Conservation (phyloP, 2,329 filamentous ascomycete species). For the Aphanocladium album region DNA sequence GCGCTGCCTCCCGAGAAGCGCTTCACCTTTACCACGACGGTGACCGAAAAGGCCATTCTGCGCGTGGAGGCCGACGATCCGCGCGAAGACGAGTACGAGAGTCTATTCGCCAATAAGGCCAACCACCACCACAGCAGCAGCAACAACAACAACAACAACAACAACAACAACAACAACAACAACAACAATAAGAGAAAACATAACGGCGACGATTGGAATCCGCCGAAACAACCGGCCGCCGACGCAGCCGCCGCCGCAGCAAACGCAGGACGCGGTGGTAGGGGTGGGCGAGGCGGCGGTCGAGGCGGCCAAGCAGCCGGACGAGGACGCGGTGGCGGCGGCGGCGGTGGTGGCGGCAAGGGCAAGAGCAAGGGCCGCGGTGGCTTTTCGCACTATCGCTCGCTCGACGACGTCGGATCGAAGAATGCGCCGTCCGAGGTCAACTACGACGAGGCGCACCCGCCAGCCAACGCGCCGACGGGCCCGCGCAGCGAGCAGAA, state of each 20-base stretch:
- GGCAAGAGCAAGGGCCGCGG: slow-evolving; percentile 42
- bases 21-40: slow-evolving; percentile 73
- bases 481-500: slow-evolving; percentile 15
- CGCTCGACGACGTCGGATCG: slow-evolving; percentile 59
- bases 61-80: slow-evolving; percentile 69
- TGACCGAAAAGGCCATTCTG: slow-evolving; percentile 81
- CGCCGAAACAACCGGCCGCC: slow-evolving; percentile 22
- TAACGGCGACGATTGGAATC: slow-evolving; percentile 43
- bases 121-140: slow-evolving; percentile 41
- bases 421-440: slow-evolving; percentile 39
- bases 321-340: slow-evolving; percentile 28
- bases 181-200: slow-evolving; percentile 56
- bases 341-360: slow-evolving; percentile 33
- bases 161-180: slow-evolving; percentile 49
- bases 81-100: slow-evolving; percentile 59
- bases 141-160: slow-evolving; percentile 47
- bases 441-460: slow-evolving; percentile 43
- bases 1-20: slow-evolving; percentile 65
- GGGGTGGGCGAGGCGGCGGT: slow-evolving; percentile 22
- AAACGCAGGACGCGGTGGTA: slow-evolving; percentile 26
- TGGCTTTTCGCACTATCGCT: slow-evolving; percentile 55
- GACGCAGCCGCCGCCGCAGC: not conserved
- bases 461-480: slow-evolving; percentile 22
- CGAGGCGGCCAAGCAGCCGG: slow-evolving; percentile 26
- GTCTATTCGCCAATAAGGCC: slow-evolving; percentile 54